Percentiles rank a stretch among this genome's conserved stretches.
These are phyloP conservation scores for Apiospora arundinis DNA, from an alignment of 2,329 filamentous ascomycete genomes.

Conservation along the genomic window DNA sequence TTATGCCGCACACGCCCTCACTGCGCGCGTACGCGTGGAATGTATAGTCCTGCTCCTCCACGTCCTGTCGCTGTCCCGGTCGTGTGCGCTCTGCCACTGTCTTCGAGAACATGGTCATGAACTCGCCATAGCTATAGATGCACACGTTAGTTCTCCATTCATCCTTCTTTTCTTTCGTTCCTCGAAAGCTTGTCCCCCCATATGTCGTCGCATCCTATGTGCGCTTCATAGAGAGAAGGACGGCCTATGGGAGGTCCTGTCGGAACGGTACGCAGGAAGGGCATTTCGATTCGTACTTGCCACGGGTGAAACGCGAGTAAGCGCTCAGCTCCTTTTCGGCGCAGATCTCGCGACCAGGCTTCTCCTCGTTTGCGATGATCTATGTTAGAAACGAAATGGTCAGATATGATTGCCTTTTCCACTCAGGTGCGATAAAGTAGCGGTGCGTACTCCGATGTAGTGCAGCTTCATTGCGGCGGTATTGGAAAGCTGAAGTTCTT, in stretches of 20 bases:
- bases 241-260: neutral
- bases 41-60: slow-evolving; percentile 81
- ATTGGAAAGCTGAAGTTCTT: slow-evolving; percentile 27
- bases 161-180: neutral
- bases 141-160: slow-evolving; percentile 27
- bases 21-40: slow-evolving; percentile 81
- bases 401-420: neutral
- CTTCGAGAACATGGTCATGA: slow-evolving; percentile 87
- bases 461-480: slow-evolving; percentile 77
- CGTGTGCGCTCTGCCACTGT: slow-evolving; percentile 86
- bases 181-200: neutral
- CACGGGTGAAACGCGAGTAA: slow-evolving; percentile 81
- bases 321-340: slow-evolving; percentile 78
- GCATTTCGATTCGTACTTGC: slow-evolving; percentile 56
- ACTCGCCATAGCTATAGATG: slow-evolving; percentile 55
- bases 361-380: slow-evolving; percentile 81
- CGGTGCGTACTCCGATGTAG: slow-evolving; percentile 79
- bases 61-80: slow-evolving; percentile 82
- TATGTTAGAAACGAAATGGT: slow-evolving; percentile 44
- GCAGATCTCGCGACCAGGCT: slow-evolving; percentile 78
- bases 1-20: slow-evolving; percentile 76
- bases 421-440: slow-evolving; percentile 19
- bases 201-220: neutral
- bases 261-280: neutral
- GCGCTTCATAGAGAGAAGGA: neutral